A percentile compares a stretch with the other conserved stretches of the same genome.
Evolutionary conservation across 306 rosid species (phyloP).

Genomic region (Gillenia trifoliata): DNA sequence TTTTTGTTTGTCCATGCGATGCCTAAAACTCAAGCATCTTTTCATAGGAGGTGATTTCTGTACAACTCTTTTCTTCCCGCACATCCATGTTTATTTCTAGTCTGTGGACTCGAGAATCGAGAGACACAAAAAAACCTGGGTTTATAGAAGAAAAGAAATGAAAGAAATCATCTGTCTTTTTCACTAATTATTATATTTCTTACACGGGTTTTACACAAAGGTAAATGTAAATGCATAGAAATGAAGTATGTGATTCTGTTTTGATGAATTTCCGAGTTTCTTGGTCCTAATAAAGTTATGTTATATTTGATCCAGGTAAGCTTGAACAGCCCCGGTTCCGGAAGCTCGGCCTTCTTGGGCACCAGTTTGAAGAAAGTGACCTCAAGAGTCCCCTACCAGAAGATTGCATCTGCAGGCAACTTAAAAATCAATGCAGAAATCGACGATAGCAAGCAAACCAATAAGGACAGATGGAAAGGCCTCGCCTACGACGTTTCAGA

Average conservation of each 20-base stretch:
- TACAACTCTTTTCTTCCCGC: background rate
- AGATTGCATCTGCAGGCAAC: conserved; percentile 5
- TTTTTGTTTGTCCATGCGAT: background rate
- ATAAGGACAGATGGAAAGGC: conserved; percentile 28
- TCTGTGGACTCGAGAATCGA: background rate
- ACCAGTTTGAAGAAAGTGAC: conserved; percentile 25
- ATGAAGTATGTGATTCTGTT: background rate
- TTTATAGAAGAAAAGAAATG: background rate
- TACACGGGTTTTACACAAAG: background rate
- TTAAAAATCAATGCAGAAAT: conserved; percentile 17
- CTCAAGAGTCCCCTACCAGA: conserved; percentile 11
- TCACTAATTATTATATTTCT: background rate
- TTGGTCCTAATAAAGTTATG: background rate
- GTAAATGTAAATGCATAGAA: background rate
- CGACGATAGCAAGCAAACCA: conserved; percentile 26
- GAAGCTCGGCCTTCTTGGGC: conserved; percentile 34
- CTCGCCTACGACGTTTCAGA: conserved; percentile 34
- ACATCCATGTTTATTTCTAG: background rate
- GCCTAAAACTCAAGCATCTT: background rate
- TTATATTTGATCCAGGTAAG: conserved; percentile 20
- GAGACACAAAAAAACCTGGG: background rate
- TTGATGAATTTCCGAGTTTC: background rate
- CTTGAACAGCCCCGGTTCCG: conserved; percentile 20
- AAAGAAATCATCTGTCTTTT: background rate
- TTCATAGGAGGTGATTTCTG: background rate